Evolutionary conservation across 1,139 yeast species (phyloP).

Genomic region (Blastobotrys elegans): DNA sequence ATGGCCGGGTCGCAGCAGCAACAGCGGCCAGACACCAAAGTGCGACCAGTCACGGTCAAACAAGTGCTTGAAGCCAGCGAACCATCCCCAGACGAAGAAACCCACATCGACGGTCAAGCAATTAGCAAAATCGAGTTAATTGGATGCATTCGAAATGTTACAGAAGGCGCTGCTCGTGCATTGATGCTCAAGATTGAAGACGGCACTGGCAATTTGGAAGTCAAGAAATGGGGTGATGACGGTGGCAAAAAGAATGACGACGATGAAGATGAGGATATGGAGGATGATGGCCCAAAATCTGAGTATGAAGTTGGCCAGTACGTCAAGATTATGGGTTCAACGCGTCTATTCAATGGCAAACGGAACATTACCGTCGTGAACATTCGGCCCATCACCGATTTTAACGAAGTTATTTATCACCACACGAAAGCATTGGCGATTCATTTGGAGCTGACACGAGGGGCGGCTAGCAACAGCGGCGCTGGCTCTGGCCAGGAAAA

Average conservation of each 20-base stretch:
- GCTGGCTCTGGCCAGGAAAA: slow-evolving; percentile 3
- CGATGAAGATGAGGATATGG: slow-evolving; percentile 26
- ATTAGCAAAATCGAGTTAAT: slow-evolving; percentile 58
- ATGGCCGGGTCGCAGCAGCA: slow-evolving; percentile 1
- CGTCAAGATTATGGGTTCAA: slow-evolving; percentile 65
- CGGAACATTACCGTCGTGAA: slow-evolving; percentile 62
- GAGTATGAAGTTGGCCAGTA: slow-evolving; percentile 44
- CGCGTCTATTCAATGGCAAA: slow-evolving; percentile 65
- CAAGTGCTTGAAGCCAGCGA: slow-evolving; percentile 65
- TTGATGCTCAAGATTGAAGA: slow-evolving; percentile 65
- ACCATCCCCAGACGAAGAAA: slow-evolving; percentile 71
- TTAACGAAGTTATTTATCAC: slow-evolving; percentile 74
- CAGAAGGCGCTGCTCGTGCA: slow-evolving; percentile 47
- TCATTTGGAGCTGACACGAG: slow-evolving; percentile 37
- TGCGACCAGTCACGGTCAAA: slow-evolving; percentile 81
- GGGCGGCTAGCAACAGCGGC: slow-evolving; percentile 1
- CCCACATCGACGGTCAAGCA: slow-evolving; percentile 56
- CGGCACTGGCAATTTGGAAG: slow-evolving; percentile 74
- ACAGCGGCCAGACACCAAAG: slow-evolving; percentile 23
- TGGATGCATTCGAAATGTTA: slow-evolving; percentile 60
- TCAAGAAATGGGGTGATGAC: slow-evolving; percentile 44
- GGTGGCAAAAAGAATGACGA: slow-evolving; percentile 30
- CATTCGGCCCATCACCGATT: slow-evolving; percentile 57
- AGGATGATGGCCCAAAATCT: slow-evolving; percentile 26
- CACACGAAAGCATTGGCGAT: slow-evolving; percentile 64